These are phyloP conservation scores for Spiraea crenata DNA, from an alignment of 331 rosid genomes.

Conservation along the genomic window DNA sequence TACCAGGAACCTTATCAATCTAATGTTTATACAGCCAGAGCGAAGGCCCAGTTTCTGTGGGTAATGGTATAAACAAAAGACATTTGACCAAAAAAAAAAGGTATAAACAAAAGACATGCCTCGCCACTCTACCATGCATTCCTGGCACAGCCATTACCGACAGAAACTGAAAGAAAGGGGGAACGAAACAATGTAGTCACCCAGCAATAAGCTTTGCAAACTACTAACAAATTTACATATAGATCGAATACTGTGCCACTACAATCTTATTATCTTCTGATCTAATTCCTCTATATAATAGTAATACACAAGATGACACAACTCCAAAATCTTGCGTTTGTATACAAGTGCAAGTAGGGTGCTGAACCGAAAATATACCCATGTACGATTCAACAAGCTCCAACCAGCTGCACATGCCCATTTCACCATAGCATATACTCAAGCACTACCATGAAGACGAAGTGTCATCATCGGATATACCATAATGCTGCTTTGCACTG, in stretches of 20 bases:
- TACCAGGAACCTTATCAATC: no score
- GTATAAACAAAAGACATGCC: no score
- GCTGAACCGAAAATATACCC: neutral
- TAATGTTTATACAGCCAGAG: no score
- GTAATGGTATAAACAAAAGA: no score
- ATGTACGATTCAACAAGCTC: conserved; percentile 16
- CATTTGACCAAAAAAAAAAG: no score
- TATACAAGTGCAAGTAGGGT: conserved; percentile 17
- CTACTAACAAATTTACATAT: conserved; percentile 14
- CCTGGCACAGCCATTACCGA: no score
- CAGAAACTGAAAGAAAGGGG: no score
- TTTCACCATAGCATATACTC: neutral
- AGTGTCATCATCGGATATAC: conserved; percentile 53
- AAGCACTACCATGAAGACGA: conserved; percentile 28
- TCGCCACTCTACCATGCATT: no score
- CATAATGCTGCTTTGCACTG: conserved; percentile 37
- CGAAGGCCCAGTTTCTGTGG: no score
- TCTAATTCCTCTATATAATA: conserved; percentile 10
- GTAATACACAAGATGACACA: conserved; percentile 23
- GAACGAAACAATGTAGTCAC: neutral
- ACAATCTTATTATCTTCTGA: conserved; percentile 3
- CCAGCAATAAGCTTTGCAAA: neutral
- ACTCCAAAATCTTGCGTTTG: conserved; percentile 22
- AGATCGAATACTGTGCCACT: conserved; percentile 13
- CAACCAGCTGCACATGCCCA: neutral